Evolutionary conservation across 2,329 filamentous ascomycete genomes (phyloP).

Genomic region (Eutypa lata): DNA sequence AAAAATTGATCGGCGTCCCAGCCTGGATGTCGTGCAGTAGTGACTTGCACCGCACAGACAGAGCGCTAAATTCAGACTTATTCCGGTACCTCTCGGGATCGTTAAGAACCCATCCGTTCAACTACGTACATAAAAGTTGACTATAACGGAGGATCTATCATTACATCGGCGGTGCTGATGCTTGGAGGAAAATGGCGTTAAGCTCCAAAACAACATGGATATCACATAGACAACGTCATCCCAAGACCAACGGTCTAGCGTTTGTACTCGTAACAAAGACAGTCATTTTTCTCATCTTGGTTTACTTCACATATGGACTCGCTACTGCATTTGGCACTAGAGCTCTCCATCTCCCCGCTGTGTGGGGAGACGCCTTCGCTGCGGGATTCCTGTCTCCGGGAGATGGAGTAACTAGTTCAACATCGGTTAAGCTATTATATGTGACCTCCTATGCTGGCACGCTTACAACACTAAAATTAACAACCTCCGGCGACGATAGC

Average conservation of each 20-base stretch:
- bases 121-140: background rate
- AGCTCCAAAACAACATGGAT: no score
- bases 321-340: background rate
- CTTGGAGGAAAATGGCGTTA: no score
- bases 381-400: background rate
- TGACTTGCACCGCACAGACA: background rate
- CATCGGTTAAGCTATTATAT: background rate
- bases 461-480: background rate
- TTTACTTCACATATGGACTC: background rate
- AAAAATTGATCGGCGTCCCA: no score
- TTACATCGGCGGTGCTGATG: no score
- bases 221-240: background rate
- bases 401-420: background rate
- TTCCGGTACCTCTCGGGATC: no score
- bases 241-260: background rate
- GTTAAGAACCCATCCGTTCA: no score
- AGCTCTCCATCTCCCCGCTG: background rate
- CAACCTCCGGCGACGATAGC: background rate
- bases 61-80: background rate
- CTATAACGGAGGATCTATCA: background rate
- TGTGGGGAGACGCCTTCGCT: background rate
- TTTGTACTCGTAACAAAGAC: background rate
- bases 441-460: background rate
- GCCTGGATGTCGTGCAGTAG: no score
- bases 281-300: background rate